Evolutionary conservation across 192 early-diverging fungal genomes (phyloP), one percentile per base, ranked within the genome.

Genomic region (Backusella parvicylindrica): DNA sequence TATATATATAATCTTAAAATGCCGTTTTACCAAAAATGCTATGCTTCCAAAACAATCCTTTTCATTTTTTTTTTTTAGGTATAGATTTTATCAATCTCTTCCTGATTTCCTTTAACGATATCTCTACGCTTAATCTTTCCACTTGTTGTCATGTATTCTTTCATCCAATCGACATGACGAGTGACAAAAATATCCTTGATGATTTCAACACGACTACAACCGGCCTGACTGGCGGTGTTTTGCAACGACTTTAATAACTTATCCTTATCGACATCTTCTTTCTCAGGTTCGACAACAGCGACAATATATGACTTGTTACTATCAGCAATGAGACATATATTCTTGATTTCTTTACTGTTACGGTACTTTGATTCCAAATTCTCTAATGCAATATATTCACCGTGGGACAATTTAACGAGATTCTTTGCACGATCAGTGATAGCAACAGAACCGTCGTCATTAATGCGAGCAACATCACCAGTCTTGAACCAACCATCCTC

Each of bases 361-460:
- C 90, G 85, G 85, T 98, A 98, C n/a, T 90, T 85, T 0, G 93
- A 86, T 64, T 87, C 86, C 38, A 84, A 71, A 18, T 77, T 84
- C 15, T 87, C 86, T 2, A 88, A 60, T 13, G 87, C 87, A 78
- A 95, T 88, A 67, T 90, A 90, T 69, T 94, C 94, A 40, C 92
- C 94, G 78, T 93, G 86, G 3, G 87, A 72, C 65, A 92, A 74
- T 78, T 94, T 95, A 78, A 95, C 88, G 30, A 95, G 67, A 76
- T 94, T 94, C 86, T 95, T 95, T 76, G 89, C 86, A 47, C 94
- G 85, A 76, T 95, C 95, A 69, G 91, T 94, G 78, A 96, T 93
- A 33, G 84, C 77, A 31, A 96, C 72, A 9, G 86, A 79, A 1
- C 87, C 87, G 64, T 87, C 81, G 3, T 68, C 49, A 32, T 84